These are phyloP conservation scores for Colletotrichum karsti DNA, from an alignment of 2,329 filamentous ascomycete species.

Conservation along the genomic window DNA sequence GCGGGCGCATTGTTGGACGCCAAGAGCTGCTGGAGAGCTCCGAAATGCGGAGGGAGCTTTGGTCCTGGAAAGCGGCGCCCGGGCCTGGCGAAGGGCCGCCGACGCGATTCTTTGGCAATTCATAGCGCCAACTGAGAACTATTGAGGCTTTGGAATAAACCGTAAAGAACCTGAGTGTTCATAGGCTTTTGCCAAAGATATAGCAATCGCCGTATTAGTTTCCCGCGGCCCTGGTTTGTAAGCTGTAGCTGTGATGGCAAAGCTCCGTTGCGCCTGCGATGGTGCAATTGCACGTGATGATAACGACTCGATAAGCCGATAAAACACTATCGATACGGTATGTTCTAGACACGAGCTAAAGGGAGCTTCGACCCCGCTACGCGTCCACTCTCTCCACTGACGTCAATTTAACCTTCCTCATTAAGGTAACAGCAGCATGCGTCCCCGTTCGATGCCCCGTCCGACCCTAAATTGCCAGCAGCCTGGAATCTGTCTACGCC, in stretches of 20 bases:
- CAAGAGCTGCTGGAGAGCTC: not conserved
- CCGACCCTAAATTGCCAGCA: not conserved
- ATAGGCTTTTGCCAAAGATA: not conserved
- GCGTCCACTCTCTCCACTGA: conserved; percentile 10
- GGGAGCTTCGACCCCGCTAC: not conserved
- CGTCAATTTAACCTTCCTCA: conserved; percentile 23
- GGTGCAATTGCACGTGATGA: conserved; percentile 29
- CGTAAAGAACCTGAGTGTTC: accelerated
- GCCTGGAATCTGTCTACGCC: no score
- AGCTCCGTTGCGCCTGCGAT: conserved; percentile 4
- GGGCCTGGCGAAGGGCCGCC: conserved; percentile 29
- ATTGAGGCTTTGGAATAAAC: not conserved
- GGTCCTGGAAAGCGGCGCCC: not conserved
- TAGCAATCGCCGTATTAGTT: not conserved
- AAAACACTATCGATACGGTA: not conserved
- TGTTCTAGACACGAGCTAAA: not conserved
- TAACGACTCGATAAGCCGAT: conserved; percentile 4
- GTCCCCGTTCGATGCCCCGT: not conserved
- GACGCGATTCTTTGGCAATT: conserved; percentile 28
- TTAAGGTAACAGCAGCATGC: not conserved
- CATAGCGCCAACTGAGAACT: conserved; percentile 13
- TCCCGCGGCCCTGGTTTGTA: conserved; percentile 17
- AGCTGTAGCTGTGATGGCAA: conserved; percentile 11
- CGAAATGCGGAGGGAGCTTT: conserved; percentile 10
- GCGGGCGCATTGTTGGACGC: conserved; percentile 14